phyloP scores from a whole-genome alignment of 176 grass and related monocot species.

The Poa annua region DNA sequence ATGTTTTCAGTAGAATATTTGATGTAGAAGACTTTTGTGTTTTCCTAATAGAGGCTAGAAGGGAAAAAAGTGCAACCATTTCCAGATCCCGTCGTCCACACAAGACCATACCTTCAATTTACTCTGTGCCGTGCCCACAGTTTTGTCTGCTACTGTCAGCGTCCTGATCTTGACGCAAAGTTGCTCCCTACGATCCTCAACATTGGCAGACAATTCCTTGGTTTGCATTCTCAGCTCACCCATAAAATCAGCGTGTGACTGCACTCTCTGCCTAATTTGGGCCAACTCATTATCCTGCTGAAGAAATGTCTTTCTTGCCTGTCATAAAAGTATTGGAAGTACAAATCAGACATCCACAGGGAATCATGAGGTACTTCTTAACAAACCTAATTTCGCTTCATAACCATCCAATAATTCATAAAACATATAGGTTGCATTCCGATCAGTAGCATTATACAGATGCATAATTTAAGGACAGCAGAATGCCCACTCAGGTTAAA shows the following conservation, averaged over 20 bases:
- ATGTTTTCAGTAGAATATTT: slow-evolving; percentile 13
- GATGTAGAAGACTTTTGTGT: not conserved
- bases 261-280: slow-evolving; percentile 61
- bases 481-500: not conserved
- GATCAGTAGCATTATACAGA: not conserved
- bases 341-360: slow-evolving; percentile 1
- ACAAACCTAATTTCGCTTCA: not conserved
- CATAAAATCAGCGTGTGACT: slow-evolving; percentile 46
- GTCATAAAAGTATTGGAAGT: not conserved
- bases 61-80: not conserved
- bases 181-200: slow-evolving; percentile 50
- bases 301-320: slow-evolving; percentile 61
- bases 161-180: slow-evolving; percentile 65
- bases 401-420: not conserved
- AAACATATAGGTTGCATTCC: not conserved
- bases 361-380: not conserved
- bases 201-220: slow-evolving; percentile 49
- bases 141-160: slow-evolving; percentile 64
- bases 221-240: slow-evolving; percentile 46
- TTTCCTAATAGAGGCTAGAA: not conserved
- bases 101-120: slow-evolving; percentile 68
- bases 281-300: slow-evolving; percentile 66
- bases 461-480: not conserved
- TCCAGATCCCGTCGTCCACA: not conserved
- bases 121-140: slow-evolving; percentile 29